Evolutionary conservation across 768 basidiomycete genomes (phyloP), one percentile per base, ranked within the genome.

Genomic region (Xanthoconium purpureum): DNA sequence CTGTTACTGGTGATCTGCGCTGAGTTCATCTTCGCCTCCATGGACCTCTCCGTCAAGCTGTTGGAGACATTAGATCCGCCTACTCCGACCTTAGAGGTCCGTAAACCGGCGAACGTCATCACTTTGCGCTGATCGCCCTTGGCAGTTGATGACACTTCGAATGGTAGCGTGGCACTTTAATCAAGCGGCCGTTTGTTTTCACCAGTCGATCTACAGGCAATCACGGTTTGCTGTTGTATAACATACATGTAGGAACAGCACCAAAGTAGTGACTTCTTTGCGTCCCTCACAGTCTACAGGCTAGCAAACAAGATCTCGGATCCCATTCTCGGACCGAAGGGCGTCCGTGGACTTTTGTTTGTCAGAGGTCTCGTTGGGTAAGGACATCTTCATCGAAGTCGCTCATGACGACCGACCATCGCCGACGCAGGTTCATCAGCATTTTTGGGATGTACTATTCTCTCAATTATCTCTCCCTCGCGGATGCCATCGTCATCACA

Each of bases 401-500:
- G 6, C 10, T 11, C 15, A n/a, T 17, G 11, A 36, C 4, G 18
- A 32, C 55, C n/a, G 10, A 52, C 43, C 6, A 2, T 45, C 28
- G 4, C 40, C 33, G 29, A 36, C 18, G 2, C 45, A 58, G 90
- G 87, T 95, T 91, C 68, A 79, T 90, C 50, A 87, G 85, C 5
- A 71, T 91, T 7, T 83, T 82, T 54, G 83, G 85, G 15, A 73
- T 82, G n/a, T 89, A 88, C 67, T 87, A 82, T 63, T 83, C 88
- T 1, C 73, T 92, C 12, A 78, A 84, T 68, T 89, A 87, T 69
- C 78, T 94, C 5, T 87, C 88, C 0, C 75, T 94, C 0, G 87
- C 88, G 2, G 92, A 94, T 66, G 83, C 89, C 0, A 86, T 84
- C 0, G 87, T 89, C 6, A 73, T 96, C 46, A 84, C 84, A 0